phyloP scores from a whole-genome alignment of 1,139 yeast genomes.

The Debaryomycetaceae sp. region DNA sequence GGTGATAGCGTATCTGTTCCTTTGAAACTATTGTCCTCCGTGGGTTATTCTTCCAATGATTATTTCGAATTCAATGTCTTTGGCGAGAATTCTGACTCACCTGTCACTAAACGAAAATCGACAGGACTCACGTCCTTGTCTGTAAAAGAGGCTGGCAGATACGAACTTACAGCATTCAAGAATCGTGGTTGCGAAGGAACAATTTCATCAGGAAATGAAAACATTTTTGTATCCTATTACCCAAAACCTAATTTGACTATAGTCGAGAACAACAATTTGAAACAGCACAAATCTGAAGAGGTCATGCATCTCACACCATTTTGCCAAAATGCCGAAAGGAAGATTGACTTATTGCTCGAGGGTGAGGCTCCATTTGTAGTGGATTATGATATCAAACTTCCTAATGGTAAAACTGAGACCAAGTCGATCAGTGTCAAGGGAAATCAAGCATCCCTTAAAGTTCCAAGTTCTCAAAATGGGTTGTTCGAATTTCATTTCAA shows the following conservation, averaged over 20 bases:
- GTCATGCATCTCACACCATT: constrained; percentile 27
- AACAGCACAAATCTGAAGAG: constrained; percentile 17
- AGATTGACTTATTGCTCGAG: constrained; percentile 24
- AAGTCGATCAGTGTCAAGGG: constrained; percentile 32
- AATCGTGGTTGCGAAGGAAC: constrained; percentile 73
- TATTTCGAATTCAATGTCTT: constrained; percentile 23
- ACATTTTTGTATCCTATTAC: constrained; percentile 46
- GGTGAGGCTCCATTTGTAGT: constrained; percentile 77
- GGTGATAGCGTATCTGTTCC: constrained; percentile 63
- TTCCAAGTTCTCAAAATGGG: constrained; percentile 48
- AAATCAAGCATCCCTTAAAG: constrained; percentile 21
- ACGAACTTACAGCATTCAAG: constrained; percentile 52
- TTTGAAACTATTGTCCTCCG: constrained; percentile 36
- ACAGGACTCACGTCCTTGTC: constrained; percentile 37
- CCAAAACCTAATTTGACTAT: constrained; percentile 53
- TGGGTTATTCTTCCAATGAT: constrained; percentile 25
- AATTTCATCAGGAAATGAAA: constrained; percentile 30
- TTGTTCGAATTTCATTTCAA: constrained; percentile 58
- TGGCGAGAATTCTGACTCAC: constrained; percentile 20
- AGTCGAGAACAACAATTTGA: constrained; percentile 15
- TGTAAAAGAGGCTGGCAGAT: constrained; percentile 59
- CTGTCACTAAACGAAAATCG: constrained; percentile 19
- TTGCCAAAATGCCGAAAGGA: constrained; percentile 31
- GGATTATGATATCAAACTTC: constrained; percentile 62
- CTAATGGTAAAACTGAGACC: constrained; percentile 47